Base-by-base conservation (phyloP, 192 early-diverging fungal species). In the Umbelopsis isabellina region DNA sequence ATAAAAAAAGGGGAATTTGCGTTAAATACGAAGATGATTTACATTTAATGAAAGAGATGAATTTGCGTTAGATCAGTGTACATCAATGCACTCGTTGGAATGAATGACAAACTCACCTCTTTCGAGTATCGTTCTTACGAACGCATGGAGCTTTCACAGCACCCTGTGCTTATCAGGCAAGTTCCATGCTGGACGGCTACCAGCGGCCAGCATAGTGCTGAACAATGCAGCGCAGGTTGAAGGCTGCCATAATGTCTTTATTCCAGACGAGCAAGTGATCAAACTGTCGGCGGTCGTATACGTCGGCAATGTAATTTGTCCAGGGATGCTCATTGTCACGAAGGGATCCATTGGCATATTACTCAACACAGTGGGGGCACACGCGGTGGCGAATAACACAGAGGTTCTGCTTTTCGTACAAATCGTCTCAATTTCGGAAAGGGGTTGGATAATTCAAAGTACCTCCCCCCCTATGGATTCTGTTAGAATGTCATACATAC, bases 141-240 rank as follows among this genome's bases (percentile, higher is more conserved):
- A 37, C 7, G 35, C 35, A 37, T 37, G 35, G 2, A 7, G 35
- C 35, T 37, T 37, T 37, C 35, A 4, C 35, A 37, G 35, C 35
- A 37, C 37, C 65, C 65, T 66, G 25, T 35, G 13, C 44, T 13
- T 46, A 11, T 21, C 22, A 1, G 13, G 35, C 37, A 37, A 37
- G 33, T 45, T 44, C 37, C 65, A 44, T 1, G 37, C 33, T 10
- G 7, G 65, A 3, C 16, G 6, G 11, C 3, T 11, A 22, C 37
- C 65, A 30, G 37, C 45, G 0, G 4, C 4, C 1, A n/a, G 35
- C 65, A n/a, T 66, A 66, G n/a, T 18, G 33, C 3, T 66, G 35
- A 10, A 66, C 37, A 37, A 66, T 66, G 13, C 65, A 6, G 30
- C 65, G 25, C 65, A 66, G 44, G 22, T 66, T 66, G 30, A 66